Evolutionary conservation across 2,329 filamentous ascomycete genomes (phyloP), one percentile per base, ranked within the genome.

Genomic region (Pezicula radicicola): DNA sequence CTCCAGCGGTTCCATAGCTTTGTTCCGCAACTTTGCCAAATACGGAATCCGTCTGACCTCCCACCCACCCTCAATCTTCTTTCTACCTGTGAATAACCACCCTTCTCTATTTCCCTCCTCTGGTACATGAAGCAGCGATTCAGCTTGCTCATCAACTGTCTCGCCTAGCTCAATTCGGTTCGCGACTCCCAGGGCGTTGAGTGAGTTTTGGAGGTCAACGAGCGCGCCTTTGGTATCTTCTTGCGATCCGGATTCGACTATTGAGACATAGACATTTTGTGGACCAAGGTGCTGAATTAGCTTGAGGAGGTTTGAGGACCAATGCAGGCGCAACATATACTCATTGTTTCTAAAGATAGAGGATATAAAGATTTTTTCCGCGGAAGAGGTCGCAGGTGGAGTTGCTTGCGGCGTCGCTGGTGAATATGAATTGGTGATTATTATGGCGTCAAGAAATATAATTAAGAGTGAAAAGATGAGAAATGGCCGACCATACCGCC

Each of bases 291-390:
- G 70, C 48, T 77, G 70, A 4, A 79, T 75, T 18, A 89, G 69
- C 2, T 77, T 71, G 6, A 85, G 54, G 6, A 90, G 69, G 0
- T 82, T 83, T 8, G 75, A 68, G 55, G 76, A 83, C 86, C 87
- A 89, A 58, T 83, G 76, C 3, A 71, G 71, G 9, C 78, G 75
- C 8, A 89, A 71, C 12, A 88, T 70, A 0, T 63, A 60, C 52
- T 78, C 85, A 60, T 81, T 81, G 60, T 87, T 89, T 79, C 83
- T 88, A 63, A 88, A 84, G 64, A 85, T 81, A 55, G 80, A 81
- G 9, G 84, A 80, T 54, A 89, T 87, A 69, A 83, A 89, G 55
- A 89, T 76, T 47, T 48, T 53, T 1, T 19, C 30, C 3, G 48
- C 43, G 3, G 36, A 12, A 16, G 48, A 43, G 8, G n/a, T 41